Base-by-base conservation (phyloP, 495 filamentous ascomycete species). In the Aspergillus leporis region DNA sequence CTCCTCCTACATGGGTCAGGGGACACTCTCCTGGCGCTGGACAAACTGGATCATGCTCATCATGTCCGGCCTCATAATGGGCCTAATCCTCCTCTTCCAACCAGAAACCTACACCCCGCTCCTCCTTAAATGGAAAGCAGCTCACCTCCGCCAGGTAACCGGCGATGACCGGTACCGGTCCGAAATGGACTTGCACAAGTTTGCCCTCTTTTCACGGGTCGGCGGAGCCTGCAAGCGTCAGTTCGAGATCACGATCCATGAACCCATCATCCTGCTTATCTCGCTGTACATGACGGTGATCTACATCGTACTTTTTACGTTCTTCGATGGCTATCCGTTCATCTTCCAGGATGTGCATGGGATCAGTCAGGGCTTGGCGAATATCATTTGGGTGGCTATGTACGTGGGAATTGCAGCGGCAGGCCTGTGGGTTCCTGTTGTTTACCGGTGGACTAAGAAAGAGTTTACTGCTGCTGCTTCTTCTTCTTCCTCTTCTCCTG, bases 241-340 rank as follows among this genome's bases (percentile, higher is more conserved):
- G 5, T 75, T 83, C 58, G 28, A 72, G 16, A 64, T 80, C n/a
- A 75, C 70, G 4, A 47, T 70, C 31, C 64, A 64, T 19, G 81
- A 84, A 52, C 75, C 78, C 1, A 82, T 85, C 55, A 77, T 83
- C 61, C 71, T 81, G 21, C 72, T 79, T 0, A 73, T 90, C 21
- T 77, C 81, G 0, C 65, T 85, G 0, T 89, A 89, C 59, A 74
- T 89, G 55, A 81, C 83, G 0, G 70, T 88, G 0, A 70, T 90
- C 30, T 90, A 89, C 61, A 82, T 87, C 47, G 77, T 89, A 18
- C 75, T 89, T 0, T 90, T 89, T 67, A 83, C 83, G 6, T 89
- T 89, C 70, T 76, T 87, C 22, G 79, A 83, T 23, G 87, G 85
- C 0, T 91, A 88, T 63, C 75, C 79, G 3, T 85, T 78, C 66